phyloP scores from a whole-genome alignment of 192 early-diverging fungal genomes.

The Powellomyces hirtus region DNA sequence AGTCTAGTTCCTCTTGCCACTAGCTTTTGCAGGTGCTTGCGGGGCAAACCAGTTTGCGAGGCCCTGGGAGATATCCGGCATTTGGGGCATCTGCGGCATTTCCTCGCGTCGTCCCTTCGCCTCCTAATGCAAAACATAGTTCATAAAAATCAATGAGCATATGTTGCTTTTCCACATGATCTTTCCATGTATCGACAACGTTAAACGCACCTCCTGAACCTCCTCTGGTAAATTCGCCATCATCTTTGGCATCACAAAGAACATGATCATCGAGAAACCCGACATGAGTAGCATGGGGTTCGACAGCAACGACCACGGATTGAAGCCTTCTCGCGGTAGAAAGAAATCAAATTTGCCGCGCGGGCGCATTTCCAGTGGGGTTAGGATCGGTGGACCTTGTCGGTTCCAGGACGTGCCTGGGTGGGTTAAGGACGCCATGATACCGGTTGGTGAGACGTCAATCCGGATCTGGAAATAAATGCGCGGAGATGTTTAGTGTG shows the following conservation, averaged over 20 bases:
- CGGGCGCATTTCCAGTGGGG: constrained; percentile 1
- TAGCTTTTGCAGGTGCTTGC: neutral
- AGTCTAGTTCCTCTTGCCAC: neutral
- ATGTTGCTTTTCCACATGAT: too few species aligned
- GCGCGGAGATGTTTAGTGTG: too few species aligned
- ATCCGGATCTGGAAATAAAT: constrained; percentile 24
- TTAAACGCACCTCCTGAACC: constrained; percentile 22
- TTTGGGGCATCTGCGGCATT: constrained; percentile 22
- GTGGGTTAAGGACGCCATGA: constrained; percentile 11
- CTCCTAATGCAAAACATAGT: neutral
- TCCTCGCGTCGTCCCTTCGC: neutral
- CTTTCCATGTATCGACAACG: too few species aligned
- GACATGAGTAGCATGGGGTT: constrained; percentile 73
- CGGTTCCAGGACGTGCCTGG: neutral
- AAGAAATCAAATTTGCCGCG: constrained; percentile 26
- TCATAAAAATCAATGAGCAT: too few species aligned
- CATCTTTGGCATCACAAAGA: constrained; percentile 65
- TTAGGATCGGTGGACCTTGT: neutral
- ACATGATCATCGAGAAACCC: constrained; percentile 51
- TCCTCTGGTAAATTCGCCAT: constrained; percentile 62
- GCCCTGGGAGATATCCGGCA: constrained; percentile 44
- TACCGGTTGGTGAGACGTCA: neutral
- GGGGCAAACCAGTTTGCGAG: constrained; percentile 48
- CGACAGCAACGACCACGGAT: constrained; percentile 53
- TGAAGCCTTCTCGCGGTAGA: constrained; percentile 57